Conservation (phyloP, 345 rosid genomes). For the Rubroshorea leprosula region DNA sequence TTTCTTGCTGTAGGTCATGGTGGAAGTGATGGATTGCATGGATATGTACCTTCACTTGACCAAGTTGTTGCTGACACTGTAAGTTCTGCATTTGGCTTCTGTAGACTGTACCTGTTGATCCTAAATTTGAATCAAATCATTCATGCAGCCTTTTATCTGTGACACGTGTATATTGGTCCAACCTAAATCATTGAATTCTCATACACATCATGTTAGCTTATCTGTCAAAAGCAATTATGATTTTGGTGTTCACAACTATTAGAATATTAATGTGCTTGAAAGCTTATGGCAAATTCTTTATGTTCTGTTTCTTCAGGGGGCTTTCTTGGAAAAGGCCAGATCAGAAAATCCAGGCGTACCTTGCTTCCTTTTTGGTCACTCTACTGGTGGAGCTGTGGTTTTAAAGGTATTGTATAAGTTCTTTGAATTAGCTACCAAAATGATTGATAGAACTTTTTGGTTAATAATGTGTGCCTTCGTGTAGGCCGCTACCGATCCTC, state of each 20-base stretch:
- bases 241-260: no score
- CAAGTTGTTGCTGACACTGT: slow-evolving; percentile 88
- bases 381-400: slow-evolving; percentile 97
- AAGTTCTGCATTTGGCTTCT: slow-evolving; percentile 21
- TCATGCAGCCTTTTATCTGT: no score
- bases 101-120: background rate
- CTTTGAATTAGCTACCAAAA: background rate
- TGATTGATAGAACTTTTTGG: slow-evolving; percentile 3
- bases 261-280: no score
- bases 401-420: slow-evolving; percentile 47
- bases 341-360: slow-evolving; percentile 71
- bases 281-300: background rate
- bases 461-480: slow-evolving; percentile 8
- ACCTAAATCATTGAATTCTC: no score
- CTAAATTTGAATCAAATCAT: background rate
- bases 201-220: background rate
- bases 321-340: slow-evolving; percentile 78
- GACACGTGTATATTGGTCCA: no score
- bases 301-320: slow-evolving; percentile 40
- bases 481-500: slow-evolving; percentile 66
- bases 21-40: slow-evolving; percentile 99
- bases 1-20: slow-evolving; percentile 68
- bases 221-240: no score
- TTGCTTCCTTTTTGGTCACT: slow-evolving; percentile 97
- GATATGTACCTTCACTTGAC: slow-evolving; percentile 96